Percentiles rank a stretch among this genome's conserved stretches.
Conservation (phyloP, 345 rosid species). For the Salix caprea region DNA sequence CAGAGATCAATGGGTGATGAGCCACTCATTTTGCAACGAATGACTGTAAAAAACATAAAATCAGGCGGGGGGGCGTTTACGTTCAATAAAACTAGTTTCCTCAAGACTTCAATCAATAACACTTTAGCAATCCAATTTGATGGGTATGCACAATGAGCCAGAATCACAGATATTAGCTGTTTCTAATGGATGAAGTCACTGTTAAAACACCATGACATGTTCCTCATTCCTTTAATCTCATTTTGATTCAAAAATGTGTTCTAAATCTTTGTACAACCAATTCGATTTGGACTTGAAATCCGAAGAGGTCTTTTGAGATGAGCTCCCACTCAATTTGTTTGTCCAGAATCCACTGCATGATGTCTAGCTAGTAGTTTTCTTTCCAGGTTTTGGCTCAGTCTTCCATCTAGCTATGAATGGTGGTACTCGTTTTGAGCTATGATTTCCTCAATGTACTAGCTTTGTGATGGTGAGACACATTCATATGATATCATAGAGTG, state of each 20-base stretch:
- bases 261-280: conserved; percentile 69
- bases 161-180: not conserved
- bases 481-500: not conserved
- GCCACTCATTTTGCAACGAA: not conserved
- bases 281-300: conserved; percentile 54
- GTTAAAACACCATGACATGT: too few relatives aligned
- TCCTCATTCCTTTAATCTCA: conserved; percentile 19
- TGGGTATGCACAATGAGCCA: not conserved
- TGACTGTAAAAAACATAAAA: not conserved
- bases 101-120: not conserved
- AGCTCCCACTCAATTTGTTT: conserved; percentile 55
- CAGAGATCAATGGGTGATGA: not conserved
- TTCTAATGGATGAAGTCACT: too few relatives aligned
- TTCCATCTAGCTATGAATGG: too few relatives aligned
- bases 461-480: not conserved
- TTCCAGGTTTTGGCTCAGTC: too few relatives aligned
- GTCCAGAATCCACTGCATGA: conserved; percentile 46
- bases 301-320: conserved; percentile 44
- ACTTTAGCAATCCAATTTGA: not conserved
- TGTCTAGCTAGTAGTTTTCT: too few relatives aligned
- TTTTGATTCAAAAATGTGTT: conserved; percentile 76
- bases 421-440: too few relatives aligned
- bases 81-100: not conserved
- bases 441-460: too few relatives aligned
- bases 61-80: too few relatives aligned